Base-by-base conservation (phyloP, 192 early-diverging fungal species). In the Coemansia sp. region DNA sequence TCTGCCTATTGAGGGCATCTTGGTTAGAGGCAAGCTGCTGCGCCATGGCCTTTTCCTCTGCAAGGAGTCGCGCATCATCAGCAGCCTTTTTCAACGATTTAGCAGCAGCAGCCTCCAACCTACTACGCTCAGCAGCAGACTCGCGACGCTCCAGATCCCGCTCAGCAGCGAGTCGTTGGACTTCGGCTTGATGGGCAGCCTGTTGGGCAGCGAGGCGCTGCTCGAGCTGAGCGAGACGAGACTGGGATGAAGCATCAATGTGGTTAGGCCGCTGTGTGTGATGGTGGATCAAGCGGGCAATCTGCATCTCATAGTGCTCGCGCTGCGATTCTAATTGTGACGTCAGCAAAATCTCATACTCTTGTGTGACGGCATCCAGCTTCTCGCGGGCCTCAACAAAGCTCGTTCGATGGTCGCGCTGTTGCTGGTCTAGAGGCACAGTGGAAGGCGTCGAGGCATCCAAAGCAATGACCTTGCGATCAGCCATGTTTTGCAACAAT, bases 381-480 rank as follows among this genome's bases (percentile, higher is more conserved):
- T 96, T 94, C 27, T 91, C 89, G 55, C 89, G 74, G 8, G 73
- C 70, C 13, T 82, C 66, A 15, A 76, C 69, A 67, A 68, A 63
- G 61, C 74, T 66, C 8, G 64, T 56, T 40, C 0, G 30, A 27
- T 16, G 63, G 67, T 43, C 38, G 49, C 55, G 16, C 41, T 34
- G 61, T 7, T 5, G 53, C 44, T 20, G 44, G 44, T 20, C 44
- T 47, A 18, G 44, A 47, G 44, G 44, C 44, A 6, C 59, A 4
- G 20, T 40, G 37, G 37, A 18, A 29, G 58, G 39, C 16, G 32
- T 44, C 18, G 60, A 20, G 67, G 62, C 27, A 15, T 94, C 79
- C 30, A 98, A 71, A 60, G 98, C 95, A 15, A 98, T 94, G 15
- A 99, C 68, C 68, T 97, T 97, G 13, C 95, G 95, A 65, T 97